Conservation (phyloP, 2,329 filamentous ascomycete genomes). For the Colletotrichum caudatum region DNA sequence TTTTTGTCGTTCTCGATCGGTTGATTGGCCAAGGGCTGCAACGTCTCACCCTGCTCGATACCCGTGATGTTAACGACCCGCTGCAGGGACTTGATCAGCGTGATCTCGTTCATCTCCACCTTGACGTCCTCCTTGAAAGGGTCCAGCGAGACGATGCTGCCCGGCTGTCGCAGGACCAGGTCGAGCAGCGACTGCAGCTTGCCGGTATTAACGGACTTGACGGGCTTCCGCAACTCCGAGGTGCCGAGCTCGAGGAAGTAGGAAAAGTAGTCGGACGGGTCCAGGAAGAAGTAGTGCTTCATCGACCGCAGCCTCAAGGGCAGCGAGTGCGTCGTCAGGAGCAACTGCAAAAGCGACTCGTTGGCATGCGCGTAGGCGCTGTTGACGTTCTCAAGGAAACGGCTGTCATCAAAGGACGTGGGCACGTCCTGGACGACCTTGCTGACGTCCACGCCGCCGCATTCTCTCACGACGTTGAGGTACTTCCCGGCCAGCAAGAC, state of each 20-base stretch:
- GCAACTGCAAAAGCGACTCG: conserved; percentile 87
- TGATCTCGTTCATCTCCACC: conserved; percentile 95
- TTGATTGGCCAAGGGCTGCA: conserved; percentile 77
- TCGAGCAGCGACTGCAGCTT: conserved; percentile 98
- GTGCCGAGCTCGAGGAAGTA: conserved; percentile 95
- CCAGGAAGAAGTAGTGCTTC: conserved; percentile 99
- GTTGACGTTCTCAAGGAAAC: conserved; percentile 96
- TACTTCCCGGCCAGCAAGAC: conserved; percentile 97
- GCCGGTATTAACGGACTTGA: conserved; percentile 87
- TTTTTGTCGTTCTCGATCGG: conserved; percentile 85
- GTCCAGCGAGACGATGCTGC: conserved; percentile 91
- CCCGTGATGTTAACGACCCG: conserved; percentile 97
- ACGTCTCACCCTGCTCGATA: conserved; percentile 88
- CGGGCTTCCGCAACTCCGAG: conserved; percentile 90
- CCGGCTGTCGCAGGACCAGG: conserved; percentile 93
- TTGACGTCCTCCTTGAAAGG: conserved; percentile 99
- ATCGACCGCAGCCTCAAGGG: conserved; percentile 88
- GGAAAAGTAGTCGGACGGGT: conserved; percentile 97
- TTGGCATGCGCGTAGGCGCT: conserved; percentile 96
- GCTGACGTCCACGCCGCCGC: conserved; percentile 93
- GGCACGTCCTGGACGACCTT: conserved; percentile 91
- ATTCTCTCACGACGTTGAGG: conserved; percentile 96
- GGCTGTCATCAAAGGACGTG: conserved; percentile 88
- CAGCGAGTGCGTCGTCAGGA: conserved; percentile 92
- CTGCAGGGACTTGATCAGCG: conserved; percentile 93